These are phyloP conservation scores for Heteromeles arbutifolia DNA, from an alignment of 306 rosid species.

Conservation along the genomic window DNA sequence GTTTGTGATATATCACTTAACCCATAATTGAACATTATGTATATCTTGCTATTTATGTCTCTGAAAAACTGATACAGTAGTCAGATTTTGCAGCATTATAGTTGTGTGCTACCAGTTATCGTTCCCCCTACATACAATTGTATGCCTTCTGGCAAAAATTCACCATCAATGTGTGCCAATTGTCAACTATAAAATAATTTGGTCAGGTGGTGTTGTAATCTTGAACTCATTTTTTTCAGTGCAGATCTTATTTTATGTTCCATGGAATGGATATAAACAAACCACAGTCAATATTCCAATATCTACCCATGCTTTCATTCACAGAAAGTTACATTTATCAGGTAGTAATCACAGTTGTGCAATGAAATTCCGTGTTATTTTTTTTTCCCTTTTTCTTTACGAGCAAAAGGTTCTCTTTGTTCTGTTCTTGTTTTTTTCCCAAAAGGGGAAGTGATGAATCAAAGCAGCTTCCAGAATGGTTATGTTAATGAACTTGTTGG, in stretches of 20 bases:
- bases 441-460: background rate
- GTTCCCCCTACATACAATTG: background rate
- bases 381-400: background rate
- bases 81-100: background rate
- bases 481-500: background rate
- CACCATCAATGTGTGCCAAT: background rate
- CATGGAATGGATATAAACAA: slow-evolving; percentile 74
- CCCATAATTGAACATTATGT: background rate
- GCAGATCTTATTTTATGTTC: slow-evolving; percentile 95
- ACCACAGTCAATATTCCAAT: slow-evolving; percentile 61
- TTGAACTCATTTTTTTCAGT: slow-evolving; percentile 38
- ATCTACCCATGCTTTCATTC: slow-evolving; percentile 74
- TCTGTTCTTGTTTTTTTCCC: slow-evolving; percentile 3
- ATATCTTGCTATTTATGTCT: background rate
- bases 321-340: slow-evolving; percentile 86
- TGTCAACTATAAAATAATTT: background rate
- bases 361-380: slow-evolving; percentile 7
- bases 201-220: background rate
- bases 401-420: background rate
- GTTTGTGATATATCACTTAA: background rate
- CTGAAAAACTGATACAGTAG: background rate
- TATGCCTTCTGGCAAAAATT: background rate
- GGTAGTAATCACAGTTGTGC: slow-evolving; percentile 35
- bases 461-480: background rate
- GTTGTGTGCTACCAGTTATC: background rate